Evolutionary conservation across 202 grass and related monocot genomes (phyloP).

Genomic region (Setaria viridis): DNA sequence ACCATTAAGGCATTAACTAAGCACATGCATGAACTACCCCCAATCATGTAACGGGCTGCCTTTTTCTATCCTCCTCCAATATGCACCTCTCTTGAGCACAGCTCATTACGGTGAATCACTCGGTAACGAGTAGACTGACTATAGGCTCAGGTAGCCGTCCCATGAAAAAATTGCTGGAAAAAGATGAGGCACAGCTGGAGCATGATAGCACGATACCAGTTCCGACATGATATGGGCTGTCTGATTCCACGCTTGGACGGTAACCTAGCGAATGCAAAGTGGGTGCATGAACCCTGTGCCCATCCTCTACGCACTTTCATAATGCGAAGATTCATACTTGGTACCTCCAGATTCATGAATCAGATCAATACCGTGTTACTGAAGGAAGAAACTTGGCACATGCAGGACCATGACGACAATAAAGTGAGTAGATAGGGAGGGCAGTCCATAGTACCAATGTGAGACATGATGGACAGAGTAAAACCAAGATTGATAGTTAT

Average conservation of each 20-base stretch:
- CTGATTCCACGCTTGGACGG: not conserved
- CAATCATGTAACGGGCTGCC: conserved; percentile 6
- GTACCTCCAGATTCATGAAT: conserved; percentile 40
- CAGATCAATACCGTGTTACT: conserved; percentile 30
- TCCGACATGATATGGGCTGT: not conserved
- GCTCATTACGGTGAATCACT: not conserved
- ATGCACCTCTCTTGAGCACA: conserved; percentile 26
- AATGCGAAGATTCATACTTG: not conserved
- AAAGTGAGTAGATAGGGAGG: conserved; percentile 23
- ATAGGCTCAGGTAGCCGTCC: not conserved
- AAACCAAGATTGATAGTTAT: conserved; percentile 25
- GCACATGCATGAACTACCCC: conserved; percentile 46
- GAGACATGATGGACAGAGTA: conserved; percentile 12
- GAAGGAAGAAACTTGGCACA: conserved; percentile 40
- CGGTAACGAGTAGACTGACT: not conserved
- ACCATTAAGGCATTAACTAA: conserved; percentile 50
- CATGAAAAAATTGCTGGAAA: not conserved
- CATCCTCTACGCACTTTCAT: conserved; percentile 1
- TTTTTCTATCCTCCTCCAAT: conserved; percentile 6
- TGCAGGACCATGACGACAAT: conserved; percentile 47
- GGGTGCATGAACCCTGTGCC: not conserved
- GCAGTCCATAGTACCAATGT: not conserved
- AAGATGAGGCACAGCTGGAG: not conserved
- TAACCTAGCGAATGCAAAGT: conserved; percentile 19
- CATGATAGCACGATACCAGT: not conserved